These are phyloP conservation scores for Chlorella sp. DNA, from an alignment of 139 green algal species.

Conservation along the genomic window DNA sequence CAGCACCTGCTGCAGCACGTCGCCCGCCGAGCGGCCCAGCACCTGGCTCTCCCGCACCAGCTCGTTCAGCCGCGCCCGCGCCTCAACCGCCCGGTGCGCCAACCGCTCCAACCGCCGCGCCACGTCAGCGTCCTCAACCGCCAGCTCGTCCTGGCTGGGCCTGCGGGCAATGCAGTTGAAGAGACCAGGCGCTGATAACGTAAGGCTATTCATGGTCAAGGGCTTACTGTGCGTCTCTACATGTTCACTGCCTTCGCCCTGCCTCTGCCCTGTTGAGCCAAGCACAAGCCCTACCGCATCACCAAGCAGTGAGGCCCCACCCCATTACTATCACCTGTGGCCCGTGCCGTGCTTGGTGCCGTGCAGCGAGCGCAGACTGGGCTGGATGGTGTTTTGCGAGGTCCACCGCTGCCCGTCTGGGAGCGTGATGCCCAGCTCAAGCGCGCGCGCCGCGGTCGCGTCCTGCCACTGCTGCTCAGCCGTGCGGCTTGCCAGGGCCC, in stretches of 20 bases:
- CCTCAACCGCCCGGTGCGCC: background rate
- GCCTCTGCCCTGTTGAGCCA: background rate
- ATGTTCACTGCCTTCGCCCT: background rate
- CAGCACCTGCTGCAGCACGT: background rate
- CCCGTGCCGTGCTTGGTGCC: too few species aligned
- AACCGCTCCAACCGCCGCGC: background rate
- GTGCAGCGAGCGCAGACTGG: too few species aligned
- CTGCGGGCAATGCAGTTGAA: background rate
- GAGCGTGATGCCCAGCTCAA: too few species aligned
- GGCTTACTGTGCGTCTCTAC: too few species aligned
- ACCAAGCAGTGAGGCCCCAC: too few species aligned
- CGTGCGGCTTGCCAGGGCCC: too few species aligned
- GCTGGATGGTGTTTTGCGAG: too few species aligned
- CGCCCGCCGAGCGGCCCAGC: background rate
- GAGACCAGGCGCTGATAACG: background rate
- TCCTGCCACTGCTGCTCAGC: too few species aligned
- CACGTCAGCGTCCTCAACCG: background rate
- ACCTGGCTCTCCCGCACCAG: background rate
- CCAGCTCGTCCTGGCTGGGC: background rate
- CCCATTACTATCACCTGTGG: too few species aligned
- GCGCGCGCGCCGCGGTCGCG: too few species aligned
- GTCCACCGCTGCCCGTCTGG: too few species aligned
- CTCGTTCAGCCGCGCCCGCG: background rate
- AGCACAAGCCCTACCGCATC: background rate
- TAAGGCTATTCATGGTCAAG: background rate